phyloP scores from a whole-genome alignment of 1,284 basidiomycete genomes.

The Flammula alnicola region DNA sequence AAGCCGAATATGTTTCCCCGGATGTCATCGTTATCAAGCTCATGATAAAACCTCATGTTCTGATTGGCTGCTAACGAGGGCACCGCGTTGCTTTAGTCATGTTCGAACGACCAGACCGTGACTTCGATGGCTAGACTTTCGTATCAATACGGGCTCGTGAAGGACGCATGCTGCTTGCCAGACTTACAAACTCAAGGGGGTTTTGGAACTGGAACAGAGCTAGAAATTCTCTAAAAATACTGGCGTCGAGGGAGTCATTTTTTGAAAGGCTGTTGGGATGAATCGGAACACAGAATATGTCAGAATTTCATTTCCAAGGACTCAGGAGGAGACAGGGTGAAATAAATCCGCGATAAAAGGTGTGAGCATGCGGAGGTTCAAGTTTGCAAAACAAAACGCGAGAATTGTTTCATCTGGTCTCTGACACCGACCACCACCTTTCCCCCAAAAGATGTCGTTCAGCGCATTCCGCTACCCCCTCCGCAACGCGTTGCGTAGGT shows the following conservation, averaged over 20 bases:
- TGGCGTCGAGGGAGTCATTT: too few relatives aligned
- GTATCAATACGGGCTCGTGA: conserved; percentile 1
- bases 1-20: neutral
- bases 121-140: conserved; percentile 1
- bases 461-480: conserved; percentile 30
- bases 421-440: conserved; percentile 23
- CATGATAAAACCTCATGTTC: neutral
- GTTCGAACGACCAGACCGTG: too few relatives aligned
- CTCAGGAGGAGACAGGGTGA: neutral
- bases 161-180: too few relatives aligned
- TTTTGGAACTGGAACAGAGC: neutral
- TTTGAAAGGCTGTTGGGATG: neutral
- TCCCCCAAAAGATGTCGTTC: conserved; percentile 32
- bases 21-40: conserved; percentile 10
- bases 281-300: conserved; percentile 1
- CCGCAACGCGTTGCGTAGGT: conserved; percentile 28
- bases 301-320: too few relatives aligned
- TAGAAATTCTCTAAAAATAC: neutral
- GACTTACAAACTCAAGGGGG: too few relatives aligned
- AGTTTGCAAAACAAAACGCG: neutral
- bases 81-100: conserved; percentile 3
- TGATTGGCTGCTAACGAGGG: conserved; percentile 11
- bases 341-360: neutral
- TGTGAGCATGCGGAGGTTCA: conserved; percentile 1
- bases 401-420: conserved; percentile 5